Evolutionary conservation across 139 green algal genomes (phyloP), one percentile per base, ranked within the genome.

Genomic region (Asterochloris sp.): DNA sequence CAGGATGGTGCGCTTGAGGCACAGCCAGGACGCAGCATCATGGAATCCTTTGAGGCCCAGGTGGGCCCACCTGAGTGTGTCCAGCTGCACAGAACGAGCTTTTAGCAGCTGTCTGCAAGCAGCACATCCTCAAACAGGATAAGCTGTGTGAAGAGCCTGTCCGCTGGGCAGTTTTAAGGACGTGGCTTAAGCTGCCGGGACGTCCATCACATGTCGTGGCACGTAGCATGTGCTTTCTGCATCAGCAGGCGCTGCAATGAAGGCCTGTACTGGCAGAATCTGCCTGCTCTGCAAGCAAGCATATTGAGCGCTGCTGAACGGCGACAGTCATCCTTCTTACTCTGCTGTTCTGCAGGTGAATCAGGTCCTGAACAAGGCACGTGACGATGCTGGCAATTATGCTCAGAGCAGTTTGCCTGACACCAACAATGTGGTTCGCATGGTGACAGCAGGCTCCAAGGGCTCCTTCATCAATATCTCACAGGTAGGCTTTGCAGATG

Each of bases 381-480:
- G 95, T 83, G 95, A 98, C 78, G 92, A 98, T 74, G 95, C 97
- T 38, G 97, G 97, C 79, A 97, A 96, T 80, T 92, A 87, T 47
- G 97, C 97, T 21, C 95, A 98, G 87, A 84, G 87, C 78, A 94
- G 88, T 16, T 88, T 99, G 73, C 86, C 89, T 62, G 96, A 96
- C 83, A 92, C 89, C 79, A 99, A 99, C 93, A 99, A 99, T 87
- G 95, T 99, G 27, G 96, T 99, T 86, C 94, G 94, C 86, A 99
- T 99, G 97, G 96, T 99, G 60, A 96, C 92, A 10, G 94, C 94
- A 15, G 97, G 96, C 27, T 95, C 87, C 86, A 99, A 99, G 92
- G 97, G 97, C 60, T 98, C 93, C 60, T 98, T 98, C 92, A 98
- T 99, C 90, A 99, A 99, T 93, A 99, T 99, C 89, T 99, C 96